Conservation (phyloP, 345 rosid species). For the Rhodomyrtus tomentosa region DNA sequence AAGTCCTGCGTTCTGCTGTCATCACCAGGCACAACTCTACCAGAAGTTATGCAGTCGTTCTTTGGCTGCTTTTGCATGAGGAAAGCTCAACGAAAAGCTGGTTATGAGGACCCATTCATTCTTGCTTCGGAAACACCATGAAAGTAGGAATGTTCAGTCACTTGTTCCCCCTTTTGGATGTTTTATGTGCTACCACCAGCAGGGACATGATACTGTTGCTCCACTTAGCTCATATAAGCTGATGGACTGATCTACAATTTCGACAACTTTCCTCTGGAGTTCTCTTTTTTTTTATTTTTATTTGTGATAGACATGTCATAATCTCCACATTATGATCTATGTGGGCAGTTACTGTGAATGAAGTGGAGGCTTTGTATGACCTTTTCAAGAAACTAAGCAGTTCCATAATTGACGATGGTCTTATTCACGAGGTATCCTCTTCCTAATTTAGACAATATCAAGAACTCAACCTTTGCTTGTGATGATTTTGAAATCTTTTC, state of each 20-base stretch:
- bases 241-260: not conserved
- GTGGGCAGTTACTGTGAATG: conserved; percentile 56
- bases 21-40: not conserved
- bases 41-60: conserved; percentile 30
- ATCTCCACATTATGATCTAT: not conserved
- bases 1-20: not conserved
- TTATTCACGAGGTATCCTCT: conserved; percentile 49
- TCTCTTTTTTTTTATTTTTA: not conserved
- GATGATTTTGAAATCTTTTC: too few relatives aligned
- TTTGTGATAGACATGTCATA: not conserved
- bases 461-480: not conserved
- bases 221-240: not conserved
- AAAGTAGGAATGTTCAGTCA: conserved; percentile 25
- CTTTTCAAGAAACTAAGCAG: conserved; percentile 65
- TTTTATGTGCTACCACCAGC: not conserved
- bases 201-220: not conserved
- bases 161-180: not conserved
- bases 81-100: conserved; percentile 15
- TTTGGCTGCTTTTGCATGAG: conserved; percentile 35
- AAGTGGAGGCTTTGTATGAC: conserved; percentile 62
- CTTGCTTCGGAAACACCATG: conserved; percentile 82
- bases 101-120: conserved; percentile 33
- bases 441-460: not conserved
- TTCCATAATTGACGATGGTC: conserved; percentile 33
- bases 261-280: not conserved